phyloP scores from a whole-genome alignment of 257 asterid genomes.

The Fraxinus cuspidata region DNA sequence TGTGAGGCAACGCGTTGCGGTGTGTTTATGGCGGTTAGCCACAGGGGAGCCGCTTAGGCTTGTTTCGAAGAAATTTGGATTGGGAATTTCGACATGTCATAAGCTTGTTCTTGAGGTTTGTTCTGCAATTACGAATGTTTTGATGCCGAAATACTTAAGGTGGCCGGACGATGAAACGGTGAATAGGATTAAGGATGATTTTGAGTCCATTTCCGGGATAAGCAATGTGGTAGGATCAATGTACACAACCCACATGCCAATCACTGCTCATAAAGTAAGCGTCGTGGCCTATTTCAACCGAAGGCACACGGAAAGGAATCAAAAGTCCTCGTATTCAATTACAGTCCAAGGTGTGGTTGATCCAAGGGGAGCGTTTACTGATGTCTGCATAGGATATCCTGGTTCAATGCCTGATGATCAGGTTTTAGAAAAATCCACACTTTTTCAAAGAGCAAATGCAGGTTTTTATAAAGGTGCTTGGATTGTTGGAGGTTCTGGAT shows the following conservation, averaged over 20 bases:
- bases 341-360: slow-evolving; percentile 48
- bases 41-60: slow-evolving; percentile 50
- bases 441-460: slow-evolving; percentile 44
- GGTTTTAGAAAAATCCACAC: slow-evolving; percentile 47
- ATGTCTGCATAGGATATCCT: slow-evolving; percentile 49
- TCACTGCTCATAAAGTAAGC: slow-evolving; percentile 39
- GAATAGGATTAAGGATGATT: slow-evolving; percentile 23
- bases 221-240: slow-evolving; percentile 48
- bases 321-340: slow-evolving; percentile 42
- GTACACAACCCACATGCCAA: slow-evolving; percentile 47
- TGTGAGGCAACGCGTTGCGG: slow-evolving; percentile 47
- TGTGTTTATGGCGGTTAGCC: slow-evolving; percentile 51
- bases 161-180: slow-evolving; percentile 39
- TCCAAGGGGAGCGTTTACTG: slow-evolving; percentile 40
- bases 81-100: slow-evolving; percentile 47
- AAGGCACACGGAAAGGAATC: slow-evolving; percentile 46
- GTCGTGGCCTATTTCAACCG: slow-evolving; percentile 42
- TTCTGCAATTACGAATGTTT: slow-evolving; percentile 36
- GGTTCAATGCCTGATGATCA: slow-evolving; percentile 57
- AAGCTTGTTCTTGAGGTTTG: slow-evolving; percentile 49
- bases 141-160: slow-evolving; percentile 41
- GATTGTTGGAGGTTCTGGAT: slow-evolving; percentile 43
- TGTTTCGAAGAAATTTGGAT: slow-evolving; percentile 43
- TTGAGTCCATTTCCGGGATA: slow-evolving; percentile 38
- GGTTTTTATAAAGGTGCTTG: slow-evolving; percentile 43